A percentile compares a stretch with the other conserved stretches of the same genome.
phyloP scores from a whole-genome alignment of 305 asterid genomes.

The Fraxinus ornus region DNA sequence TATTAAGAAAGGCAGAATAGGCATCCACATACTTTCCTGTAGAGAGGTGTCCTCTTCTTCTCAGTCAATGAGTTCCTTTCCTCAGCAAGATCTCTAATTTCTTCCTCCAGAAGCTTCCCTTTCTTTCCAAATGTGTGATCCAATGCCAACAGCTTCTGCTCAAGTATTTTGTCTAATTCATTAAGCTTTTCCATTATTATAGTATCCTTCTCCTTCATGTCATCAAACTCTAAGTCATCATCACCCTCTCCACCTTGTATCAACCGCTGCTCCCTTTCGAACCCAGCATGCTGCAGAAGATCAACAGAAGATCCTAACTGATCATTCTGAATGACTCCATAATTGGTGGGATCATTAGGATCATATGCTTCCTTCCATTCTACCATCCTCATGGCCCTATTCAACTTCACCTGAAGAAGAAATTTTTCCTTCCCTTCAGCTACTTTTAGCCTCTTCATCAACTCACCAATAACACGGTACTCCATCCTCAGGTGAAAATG shows the following conservation, averaged over 20 bases:
- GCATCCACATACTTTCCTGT: slow-evolving; percentile 60
- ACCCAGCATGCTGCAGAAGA: slow-evolving; percentile 44
- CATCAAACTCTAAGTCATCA: slow-evolving; percentile 60
- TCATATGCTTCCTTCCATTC: slow-evolving; percentile 74
- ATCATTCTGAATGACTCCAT: slow-evolving; percentile 61
- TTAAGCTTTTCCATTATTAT: slow-evolving; percentile 66
- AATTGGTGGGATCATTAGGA: slow-evolving; percentile 78
- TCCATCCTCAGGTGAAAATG: slow-evolving; percentile 66
- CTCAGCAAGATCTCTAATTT: slow-evolving; percentile 90
- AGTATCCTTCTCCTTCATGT: slow-evolving; percentile 77
- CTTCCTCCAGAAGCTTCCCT: slow-evolving; percentile 83
- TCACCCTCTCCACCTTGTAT: slow-evolving; percentile 41
- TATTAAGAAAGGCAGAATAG: slow-evolving; percentile 7
- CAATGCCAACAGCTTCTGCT: slow-evolving; percentile 70
- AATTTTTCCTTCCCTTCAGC: slow-evolving; percentile 89
- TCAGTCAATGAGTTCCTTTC: slow-evolving; percentile 84
- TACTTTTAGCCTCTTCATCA: slow-evolving; percentile 77
- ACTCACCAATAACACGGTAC: slow-evolving; percentile 83
- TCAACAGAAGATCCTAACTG: slow-evolving; percentile 50
- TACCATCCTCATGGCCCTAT: slow-evolving; percentile 77
- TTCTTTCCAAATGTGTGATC: slow-evolving; percentile 83
- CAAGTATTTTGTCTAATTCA: slow-evolving; percentile 67
- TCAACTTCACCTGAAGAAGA: slow-evolving; percentile 78
- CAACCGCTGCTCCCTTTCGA: slow-evolving; percentile 46
- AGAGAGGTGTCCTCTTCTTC: slow-evolving; percentile 78